A percentile compares a stretch with the other conserved stretches of the same genome.
These are phyloP conservation scores for Scleroderma citrinum DNA, from an alignment of 768 basidiomycete genomes.

Conservation along the genomic window DNA sequence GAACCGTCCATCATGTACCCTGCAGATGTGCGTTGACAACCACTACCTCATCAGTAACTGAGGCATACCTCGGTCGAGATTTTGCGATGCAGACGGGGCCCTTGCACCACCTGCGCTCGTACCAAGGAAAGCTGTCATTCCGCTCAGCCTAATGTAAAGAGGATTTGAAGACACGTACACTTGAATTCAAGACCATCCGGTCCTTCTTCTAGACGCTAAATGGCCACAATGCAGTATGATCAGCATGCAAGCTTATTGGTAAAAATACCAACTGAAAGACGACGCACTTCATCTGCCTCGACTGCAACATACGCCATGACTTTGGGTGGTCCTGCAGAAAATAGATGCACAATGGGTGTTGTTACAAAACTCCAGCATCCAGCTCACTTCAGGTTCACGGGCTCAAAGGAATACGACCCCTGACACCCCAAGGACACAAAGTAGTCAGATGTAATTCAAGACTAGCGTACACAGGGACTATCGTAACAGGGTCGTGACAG, in stretches of 20 bases:
- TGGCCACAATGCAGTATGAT: slow-evolving; percentile 2
- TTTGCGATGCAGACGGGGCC: slow-evolving; percentile 25
- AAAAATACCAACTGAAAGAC: neutral
- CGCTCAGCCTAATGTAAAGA: too few species aligned
- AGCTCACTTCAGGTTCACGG: too few species aligned
- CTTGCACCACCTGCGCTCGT: slow-evolving; percentile 28
- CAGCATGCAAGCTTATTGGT: too few species aligned
- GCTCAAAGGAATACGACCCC: neutral
- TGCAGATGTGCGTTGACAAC: slow-evolving; percentile 17
- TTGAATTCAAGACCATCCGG: slow-evolving; percentile 69
- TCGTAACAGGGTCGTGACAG: neutral
- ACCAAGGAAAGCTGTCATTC: slow-evolving; percentile 51
- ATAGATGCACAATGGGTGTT: too few species aligned
- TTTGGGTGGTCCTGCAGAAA: neutral
- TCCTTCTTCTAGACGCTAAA: slow-evolving; percentile 56
- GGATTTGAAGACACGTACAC: slow-evolving; percentile 35
- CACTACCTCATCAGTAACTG: neutral
- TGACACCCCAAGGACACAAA: too few species aligned
- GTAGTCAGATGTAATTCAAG: neutral
- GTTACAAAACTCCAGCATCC: too few species aligned
- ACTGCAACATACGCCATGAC: slow-evolving; percentile 68
- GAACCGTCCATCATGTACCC: slow-evolving; percentile 61
- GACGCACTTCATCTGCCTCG: slow-evolving; percentile 65
- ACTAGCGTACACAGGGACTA: neutral
- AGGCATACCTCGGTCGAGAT: slow-evolving; percentile 46